Percentiles rank a stretch among this genome's conserved stretches.
Evolutionary conservation across 106 monocot species (phyloP).

Genomic region (Vanilla planifolia): DNA sequence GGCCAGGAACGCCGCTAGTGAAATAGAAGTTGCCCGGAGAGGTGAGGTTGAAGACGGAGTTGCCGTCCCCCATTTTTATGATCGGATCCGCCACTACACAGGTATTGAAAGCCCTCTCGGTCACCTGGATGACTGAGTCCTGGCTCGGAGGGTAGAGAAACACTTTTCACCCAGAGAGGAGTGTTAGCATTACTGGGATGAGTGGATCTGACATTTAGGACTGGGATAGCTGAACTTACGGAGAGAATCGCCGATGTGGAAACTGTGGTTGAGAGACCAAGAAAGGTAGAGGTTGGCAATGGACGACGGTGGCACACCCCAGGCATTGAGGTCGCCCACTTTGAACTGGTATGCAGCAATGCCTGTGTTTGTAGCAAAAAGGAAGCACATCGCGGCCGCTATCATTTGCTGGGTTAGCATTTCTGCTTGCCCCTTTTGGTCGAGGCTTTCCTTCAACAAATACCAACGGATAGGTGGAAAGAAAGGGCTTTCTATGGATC

Average conservation of each 20-base stretch:
- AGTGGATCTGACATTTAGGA: not conserved
- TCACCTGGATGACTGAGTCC: conserved; percentile 85
- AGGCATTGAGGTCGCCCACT: conserved; percentile 61
- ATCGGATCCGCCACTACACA: conserved; percentile 48
- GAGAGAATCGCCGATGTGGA: conserved; percentile 55
- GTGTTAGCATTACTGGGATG: not conserved
- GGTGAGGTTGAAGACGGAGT: conserved; percentile 81
- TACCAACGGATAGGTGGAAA: too few species aligned
- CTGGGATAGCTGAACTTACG: conserved; percentile 23
- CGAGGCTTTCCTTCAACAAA: too few species aligned
- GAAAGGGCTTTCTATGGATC: too few species aligned
- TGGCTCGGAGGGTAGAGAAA: conserved; percentile 96
- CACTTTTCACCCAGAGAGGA: conserved; percentile 24
- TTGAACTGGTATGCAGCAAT: conserved; percentile 27
- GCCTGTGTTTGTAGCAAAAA: not conserved
- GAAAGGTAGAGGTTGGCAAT: conserved; percentile 34
- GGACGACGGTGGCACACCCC: conserved; percentile 57
- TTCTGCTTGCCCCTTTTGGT: too few species aligned
- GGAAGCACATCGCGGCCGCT: not conserved
- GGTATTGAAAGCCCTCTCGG: conserved; percentile 51
- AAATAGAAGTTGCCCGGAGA: conserved; percentile 51
- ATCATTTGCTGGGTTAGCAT: not conserved
- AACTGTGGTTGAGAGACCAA: conserved; percentile 46
- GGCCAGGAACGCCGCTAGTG: conserved; percentile 55
- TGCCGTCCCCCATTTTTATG: conserved; percentile 56